phyloP scores from a whole-genome alignment of 176 grass and related monocot species.

The Juncus inflexus region DNA sequence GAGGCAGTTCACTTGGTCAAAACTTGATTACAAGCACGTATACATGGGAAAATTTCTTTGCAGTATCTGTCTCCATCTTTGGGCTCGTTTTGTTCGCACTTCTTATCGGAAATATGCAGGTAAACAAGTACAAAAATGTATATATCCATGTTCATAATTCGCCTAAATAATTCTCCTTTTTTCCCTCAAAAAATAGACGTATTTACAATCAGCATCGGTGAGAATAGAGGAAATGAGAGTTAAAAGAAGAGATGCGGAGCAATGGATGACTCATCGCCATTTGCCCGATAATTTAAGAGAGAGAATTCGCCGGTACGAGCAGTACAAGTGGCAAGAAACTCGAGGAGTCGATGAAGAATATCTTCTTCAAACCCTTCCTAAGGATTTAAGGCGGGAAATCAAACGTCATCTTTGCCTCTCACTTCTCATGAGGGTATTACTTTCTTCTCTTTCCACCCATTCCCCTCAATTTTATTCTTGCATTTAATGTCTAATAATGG shows the following conservation, averaged over 20 bases:
- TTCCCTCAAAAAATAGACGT: conserved; percentile 40
- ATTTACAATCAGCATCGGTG: conserved; percentile 76
- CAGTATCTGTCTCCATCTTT: conserved; percentile 66
- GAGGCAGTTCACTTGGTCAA: conserved; percentile 92
- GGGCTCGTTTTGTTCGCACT: conserved; percentile 95
- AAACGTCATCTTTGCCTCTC: conserved; percentile 78
- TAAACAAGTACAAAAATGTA: conserved; percentile 4
- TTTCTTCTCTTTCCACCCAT: conserved; percentile 14
- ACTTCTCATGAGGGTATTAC: conserved; percentile 72
- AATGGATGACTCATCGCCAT: conserved; percentile 80
- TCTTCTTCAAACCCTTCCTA: conserved; percentile 83
- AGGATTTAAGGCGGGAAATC: conserved; percentile 88
- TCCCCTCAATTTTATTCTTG: not conserved
- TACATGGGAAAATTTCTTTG: conserved; percentile 76
- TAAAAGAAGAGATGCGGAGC: conserved; percentile 75
- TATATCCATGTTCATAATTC: not conserved
- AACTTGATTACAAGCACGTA: conserved; percentile 79
- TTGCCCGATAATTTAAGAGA: conserved; percentile 88
- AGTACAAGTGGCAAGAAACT: conserved; percentile 98
- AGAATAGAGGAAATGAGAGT: conserved; percentile 92
- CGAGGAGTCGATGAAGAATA: conserved; percentile 87
- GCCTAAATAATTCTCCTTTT: not conserved
- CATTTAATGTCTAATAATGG: conserved; percentile 6
- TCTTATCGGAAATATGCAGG: conserved; percentile 98
- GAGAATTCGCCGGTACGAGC: conserved; percentile 70